phyloP scores from a whole-genome alignment of 345 rosid species.

The Rhodomyrtus tomentosa region DNA sequence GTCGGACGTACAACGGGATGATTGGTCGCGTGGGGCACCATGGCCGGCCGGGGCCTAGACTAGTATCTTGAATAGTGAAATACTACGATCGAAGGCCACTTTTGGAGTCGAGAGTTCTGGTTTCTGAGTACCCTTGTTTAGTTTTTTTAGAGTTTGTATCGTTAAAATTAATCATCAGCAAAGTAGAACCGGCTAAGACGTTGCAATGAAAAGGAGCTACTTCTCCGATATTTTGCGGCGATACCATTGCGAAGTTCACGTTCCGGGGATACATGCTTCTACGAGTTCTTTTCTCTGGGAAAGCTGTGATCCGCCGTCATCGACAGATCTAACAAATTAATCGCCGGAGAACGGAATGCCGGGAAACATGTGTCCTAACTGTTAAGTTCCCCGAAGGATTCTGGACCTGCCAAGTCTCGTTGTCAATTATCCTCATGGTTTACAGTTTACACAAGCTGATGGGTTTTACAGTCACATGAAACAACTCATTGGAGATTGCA shows the following conservation, averaged over 20 bases:
- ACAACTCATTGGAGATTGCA: not conserved
- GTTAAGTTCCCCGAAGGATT: not conserved
- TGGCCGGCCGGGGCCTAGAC: not conserved
- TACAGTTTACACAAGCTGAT: not conserved
- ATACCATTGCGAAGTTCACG: not conserved
- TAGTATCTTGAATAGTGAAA: not conserved
- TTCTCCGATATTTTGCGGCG: not conserved
- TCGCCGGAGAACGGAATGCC: not conserved
- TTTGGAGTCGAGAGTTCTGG: not conserved
- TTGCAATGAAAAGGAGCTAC: not conserved
- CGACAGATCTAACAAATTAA: not conserved
- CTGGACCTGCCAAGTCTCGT: not conserved
- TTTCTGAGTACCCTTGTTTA: not conserved
- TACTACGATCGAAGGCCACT: not conserved
- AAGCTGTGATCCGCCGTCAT: not conserved
- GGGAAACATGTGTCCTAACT: not conserved
- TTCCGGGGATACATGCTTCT: not conserved
- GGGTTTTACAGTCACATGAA: not conserved
- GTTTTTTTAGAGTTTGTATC: not conserved
- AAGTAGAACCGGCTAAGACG: not conserved
- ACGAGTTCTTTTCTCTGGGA: not conserved
- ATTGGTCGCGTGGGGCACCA: not conserved
- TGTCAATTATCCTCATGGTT: not conserved
- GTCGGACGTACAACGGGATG: not conserved
- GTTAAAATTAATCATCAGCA: not conserved